Conservation (phyloP, 2,329 filamentous ascomycete genomes). For the Neurospora sp. region DNA sequence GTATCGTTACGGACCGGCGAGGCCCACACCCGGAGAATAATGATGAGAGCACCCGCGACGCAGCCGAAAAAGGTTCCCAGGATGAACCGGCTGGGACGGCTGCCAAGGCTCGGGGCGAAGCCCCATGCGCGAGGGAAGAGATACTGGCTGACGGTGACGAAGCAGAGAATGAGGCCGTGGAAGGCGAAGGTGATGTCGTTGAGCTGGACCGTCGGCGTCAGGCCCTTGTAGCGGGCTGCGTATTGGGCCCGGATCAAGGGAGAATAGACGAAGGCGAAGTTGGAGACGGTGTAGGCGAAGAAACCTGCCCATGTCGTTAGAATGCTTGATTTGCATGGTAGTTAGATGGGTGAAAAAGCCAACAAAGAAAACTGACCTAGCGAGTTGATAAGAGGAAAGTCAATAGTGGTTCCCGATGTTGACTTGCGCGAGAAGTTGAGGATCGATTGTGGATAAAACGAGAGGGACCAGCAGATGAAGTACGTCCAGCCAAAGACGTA, state of each 20-base stretch:
- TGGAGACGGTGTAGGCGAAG: constrained; percentile 65
- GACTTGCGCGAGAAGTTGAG: constrained; percentile 68
- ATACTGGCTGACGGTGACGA: constrained; percentile 66
- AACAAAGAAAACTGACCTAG: constrained; percentile 31
- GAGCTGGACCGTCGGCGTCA: constrained; percentile 72
- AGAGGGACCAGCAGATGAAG: constrained; percentile 68
- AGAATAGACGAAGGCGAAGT: constrained; percentile 67
- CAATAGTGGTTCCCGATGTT: constrained; percentile 75
- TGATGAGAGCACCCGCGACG: constrained; percentile 45
- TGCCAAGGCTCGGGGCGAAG: constrained; percentile 50
- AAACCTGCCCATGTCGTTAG: constrained; percentile 43
- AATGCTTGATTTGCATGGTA: neutral
- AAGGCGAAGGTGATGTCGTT: constrained; percentile 86
- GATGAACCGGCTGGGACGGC: constrained; percentile 50
- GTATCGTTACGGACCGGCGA: constrained; percentile 24
- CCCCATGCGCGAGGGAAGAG: constrained; percentile 66
- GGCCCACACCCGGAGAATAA: constrained; percentile 36
- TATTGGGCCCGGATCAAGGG: constrained; percentile 71
- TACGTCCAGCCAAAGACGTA: constrained; percentile 66
- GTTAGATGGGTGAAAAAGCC: neutral
- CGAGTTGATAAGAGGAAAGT: constrained; percentile 71
- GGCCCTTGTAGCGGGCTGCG: constrained; percentile 63
- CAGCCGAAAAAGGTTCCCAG: constrained; percentile 61
- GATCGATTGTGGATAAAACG: constrained; percentile 86
- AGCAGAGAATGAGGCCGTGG: constrained; percentile 65